phyloP scores from a whole-genome alignment of 1,284 basidiomycete species.

The Mycena citricolor region DNA sequence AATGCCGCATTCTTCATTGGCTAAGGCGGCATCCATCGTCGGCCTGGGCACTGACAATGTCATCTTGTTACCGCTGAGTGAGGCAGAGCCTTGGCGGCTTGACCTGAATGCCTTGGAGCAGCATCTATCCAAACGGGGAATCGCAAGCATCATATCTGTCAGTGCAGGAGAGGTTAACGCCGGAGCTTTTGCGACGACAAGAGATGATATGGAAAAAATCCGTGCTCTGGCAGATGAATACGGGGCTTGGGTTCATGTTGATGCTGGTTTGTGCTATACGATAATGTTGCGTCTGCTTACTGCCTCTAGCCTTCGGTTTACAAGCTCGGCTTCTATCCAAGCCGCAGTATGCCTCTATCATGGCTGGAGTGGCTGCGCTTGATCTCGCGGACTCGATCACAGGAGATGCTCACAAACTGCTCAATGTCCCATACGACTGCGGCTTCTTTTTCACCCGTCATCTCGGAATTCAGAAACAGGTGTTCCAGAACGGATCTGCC shows the following conservation, averaged over 20 bases:
- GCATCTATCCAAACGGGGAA: constrained; percentile 3
- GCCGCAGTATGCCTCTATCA: neutral
- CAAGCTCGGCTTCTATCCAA: constrained; percentile 13
- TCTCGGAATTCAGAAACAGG: neutral
- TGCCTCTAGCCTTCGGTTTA: constrained; percentile 20
- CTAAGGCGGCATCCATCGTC: constrained; percentile 16
- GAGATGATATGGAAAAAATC: constrained; percentile 14
- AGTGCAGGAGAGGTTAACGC: constrained; percentile 23
- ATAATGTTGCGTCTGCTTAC: neutral
- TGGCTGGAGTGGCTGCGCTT: neutral
- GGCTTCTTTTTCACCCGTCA: constrained; percentile 12
- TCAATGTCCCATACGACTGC: constrained; percentile 11
- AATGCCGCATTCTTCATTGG: constrained; percentile 16
- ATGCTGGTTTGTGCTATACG: constrained; percentile 12
- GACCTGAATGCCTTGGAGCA: constrained; percentile 11
- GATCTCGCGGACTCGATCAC: constrained; percentile 9
- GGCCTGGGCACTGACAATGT: constrained; percentile 14
- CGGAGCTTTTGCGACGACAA: constrained; percentile 17
- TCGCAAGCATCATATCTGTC: constrained; percentile 12
- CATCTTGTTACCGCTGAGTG: constrained; percentile 13
- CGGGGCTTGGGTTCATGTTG: constrained; percentile 22
- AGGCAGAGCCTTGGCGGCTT: constrained; percentile 19
- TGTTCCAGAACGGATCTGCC: constrained; percentile 16
- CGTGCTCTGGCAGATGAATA: constrained; percentile 16
- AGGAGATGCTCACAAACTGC: constrained; percentile 2